Conservation (phyloP, 495 filamentous ascomycete genomes). For the Aspergillus indologenus region DNA sequence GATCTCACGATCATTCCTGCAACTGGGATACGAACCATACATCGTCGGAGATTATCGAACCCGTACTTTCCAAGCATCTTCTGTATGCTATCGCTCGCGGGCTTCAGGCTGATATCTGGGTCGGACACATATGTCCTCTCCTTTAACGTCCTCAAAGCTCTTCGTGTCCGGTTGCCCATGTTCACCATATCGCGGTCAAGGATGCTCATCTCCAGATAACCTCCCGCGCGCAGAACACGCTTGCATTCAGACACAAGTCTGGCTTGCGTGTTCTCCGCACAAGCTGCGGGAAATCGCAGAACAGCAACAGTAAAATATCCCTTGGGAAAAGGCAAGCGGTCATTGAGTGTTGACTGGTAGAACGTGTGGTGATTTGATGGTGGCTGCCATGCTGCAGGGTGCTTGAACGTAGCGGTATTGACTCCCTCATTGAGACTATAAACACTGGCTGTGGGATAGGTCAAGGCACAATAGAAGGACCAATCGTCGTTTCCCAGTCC, state of each 20-base stretch:
- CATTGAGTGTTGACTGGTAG: conserved; percentile 61
- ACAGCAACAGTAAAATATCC: conserved; percentile 84
- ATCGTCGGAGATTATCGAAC: conserved; percentile 80
- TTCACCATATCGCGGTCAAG: conserved; percentile 85
- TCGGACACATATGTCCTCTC: conserved; percentile 65
- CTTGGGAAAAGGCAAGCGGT: conserved; percentile 81
- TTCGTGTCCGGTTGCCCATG: conserved; percentile 73
- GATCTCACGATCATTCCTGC: conserved; percentile 61
- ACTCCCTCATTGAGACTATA: conserved; percentile 60
- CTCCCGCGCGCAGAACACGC: conserved; percentile 84
- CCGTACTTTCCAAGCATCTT: conserved; percentile 72
- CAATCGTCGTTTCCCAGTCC: conserved; percentile 91
- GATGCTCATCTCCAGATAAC: conserved; percentile 82
- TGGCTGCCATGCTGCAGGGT: conserved; percentile 50
- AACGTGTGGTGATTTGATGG: conserved; percentile 85
- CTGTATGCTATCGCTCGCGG: conserved; percentile 74
- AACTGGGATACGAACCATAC: conserved; percentile 85
- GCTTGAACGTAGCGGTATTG: conserved; percentile 30
- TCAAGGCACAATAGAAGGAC: conserved; percentile 95
- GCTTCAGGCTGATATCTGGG: conserved; percentile 63
- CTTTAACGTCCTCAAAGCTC: conserved; percentile 74
- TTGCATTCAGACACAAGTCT: conserved; percentile 84
- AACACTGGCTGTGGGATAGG: conserved; percentile 79
- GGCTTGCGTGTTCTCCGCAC: conserved; percentile 69
- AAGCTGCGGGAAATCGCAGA: conserved; percentile 79